Evolutionary conservation across 768 basidiomycete species (phyloP), one percentile per base, ranked within the genome.

Genomic region (Boletus reticuloceps): DNA sequence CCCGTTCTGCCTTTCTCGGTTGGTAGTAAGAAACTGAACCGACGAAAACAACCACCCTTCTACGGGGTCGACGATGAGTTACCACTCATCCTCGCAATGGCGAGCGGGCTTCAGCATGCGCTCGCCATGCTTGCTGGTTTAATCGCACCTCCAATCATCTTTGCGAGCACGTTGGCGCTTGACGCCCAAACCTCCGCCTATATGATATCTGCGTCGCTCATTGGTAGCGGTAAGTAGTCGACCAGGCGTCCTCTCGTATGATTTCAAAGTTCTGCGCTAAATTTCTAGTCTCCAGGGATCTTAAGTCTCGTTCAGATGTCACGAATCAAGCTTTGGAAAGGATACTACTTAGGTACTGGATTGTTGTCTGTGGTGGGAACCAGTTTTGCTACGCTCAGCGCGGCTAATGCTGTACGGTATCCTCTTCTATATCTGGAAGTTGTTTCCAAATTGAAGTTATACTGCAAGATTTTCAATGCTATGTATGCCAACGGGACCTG

Each of bases 401-500:
- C 88, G 1, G 89, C 86, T 2, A 79, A 80, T 62, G 78, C 87
- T 5, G 86, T 87, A 58, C 3, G n/a, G 83, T 71, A 4, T 13
- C 32, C 31, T 6, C 11, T 41, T 13, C 6, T 32, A 3, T 20
- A 10, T 40, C 12, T 40, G 14, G 20, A 1, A 16, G 16, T 25
- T 22, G 17, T 19, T 6, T 40, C 11, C 13, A 36, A 31, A 7
- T 27, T 50, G 53, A 34, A 22, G 2, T 25, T 42, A 32, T 48
- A 40, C 13, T 32, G 12, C 39, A 55, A 87, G 86, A 84, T 91
- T 40, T 91, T 93, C 65, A 70, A 83, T 58, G 79, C 84, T 4
- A 84, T 91, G 82, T 94, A 94, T 70, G 78, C 72, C 2, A 81
- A 90, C 54, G 91, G 91, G 2, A 91, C 86, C 3, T 94, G 91